These are phyloP conservation scores for Salvia rosmarinus DNA, from an alignment of 257 asterid species.

Conservation along the genomic window DNA sequence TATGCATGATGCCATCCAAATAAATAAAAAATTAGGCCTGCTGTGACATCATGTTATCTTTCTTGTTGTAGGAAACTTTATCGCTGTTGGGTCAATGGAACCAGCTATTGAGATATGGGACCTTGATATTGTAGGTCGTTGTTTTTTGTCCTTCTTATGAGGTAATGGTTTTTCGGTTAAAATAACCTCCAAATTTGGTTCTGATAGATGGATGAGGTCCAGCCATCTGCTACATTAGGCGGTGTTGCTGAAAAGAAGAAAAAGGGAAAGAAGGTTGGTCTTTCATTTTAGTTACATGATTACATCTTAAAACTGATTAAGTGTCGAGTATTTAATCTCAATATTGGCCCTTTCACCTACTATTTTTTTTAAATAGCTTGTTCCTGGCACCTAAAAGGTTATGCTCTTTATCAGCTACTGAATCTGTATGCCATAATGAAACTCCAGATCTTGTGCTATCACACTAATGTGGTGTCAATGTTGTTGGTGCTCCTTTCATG, in stretches of 20 bases:
- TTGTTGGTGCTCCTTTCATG: slow-evolving; percentile 4
- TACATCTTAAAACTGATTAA: not conserved
- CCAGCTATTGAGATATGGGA: slow-evolving; percentile 96
- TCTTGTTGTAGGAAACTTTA: slow-evolving; percentile 68
- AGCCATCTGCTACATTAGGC: slow-evolving; percentile 77
- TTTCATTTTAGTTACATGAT: not conserved
- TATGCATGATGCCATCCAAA: not conserved
- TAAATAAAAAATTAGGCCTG: not conserved
- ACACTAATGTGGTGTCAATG: not conserved
- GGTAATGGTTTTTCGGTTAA: slow-evolving; percentile 3
- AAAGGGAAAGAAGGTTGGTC: slow-evolving; percentile 72
- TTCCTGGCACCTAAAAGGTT: slow-evolving; percentile 14
- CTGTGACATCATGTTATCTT: slow-evolving; percentile 21
- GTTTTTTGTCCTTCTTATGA: slow-evolving; percentile 1
- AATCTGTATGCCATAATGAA: not conserved
- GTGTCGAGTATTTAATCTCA: not conserved
- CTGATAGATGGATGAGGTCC: slow-evolving; percentile 84
- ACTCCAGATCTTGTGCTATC: slow-evolving; percentile 12
- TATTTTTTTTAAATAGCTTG: not conserved
- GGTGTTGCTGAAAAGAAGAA: slow-evolving; percentile 75
- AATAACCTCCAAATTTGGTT: slow-evolving; percentile 26
- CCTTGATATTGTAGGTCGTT: slow-evolving; percentile 75
- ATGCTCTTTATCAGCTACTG: not conserved
- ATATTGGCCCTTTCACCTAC: not conserved
- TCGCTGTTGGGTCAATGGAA: slow-evolving; percentile 92